These are phyloP conservation scores for Ophiostoma novo-ulmi DNA, from an alignment of 2,329 filamentous ascomycete species.

Conservation along the genomic window DNA sequence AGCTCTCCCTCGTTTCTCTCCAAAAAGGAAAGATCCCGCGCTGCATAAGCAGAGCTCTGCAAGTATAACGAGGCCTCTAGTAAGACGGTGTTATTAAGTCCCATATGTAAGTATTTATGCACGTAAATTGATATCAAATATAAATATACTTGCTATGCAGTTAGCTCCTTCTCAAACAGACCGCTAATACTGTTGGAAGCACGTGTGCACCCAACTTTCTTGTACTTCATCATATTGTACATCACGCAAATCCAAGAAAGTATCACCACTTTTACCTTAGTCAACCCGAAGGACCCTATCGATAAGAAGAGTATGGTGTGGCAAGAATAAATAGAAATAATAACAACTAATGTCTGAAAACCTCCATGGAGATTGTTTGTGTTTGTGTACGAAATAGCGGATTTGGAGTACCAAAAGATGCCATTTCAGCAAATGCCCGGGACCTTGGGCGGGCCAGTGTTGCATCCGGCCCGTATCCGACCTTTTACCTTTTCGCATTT, in stretches of 20 bases:
- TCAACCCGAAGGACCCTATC: not conserved
- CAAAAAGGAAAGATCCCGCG: constrained; percentile 22
- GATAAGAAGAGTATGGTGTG: no score
- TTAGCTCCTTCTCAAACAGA: not conserved
- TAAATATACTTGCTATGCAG: not conserved
- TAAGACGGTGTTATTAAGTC: not conserved
- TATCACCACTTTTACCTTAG: not conserved
- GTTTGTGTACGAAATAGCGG: not conserved
- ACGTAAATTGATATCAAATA: not conserved
- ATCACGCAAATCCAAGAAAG: not conserved
- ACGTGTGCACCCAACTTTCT: not conserved
- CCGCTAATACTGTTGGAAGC: not conserved
- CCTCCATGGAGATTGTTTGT: not conserved
- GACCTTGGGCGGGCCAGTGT: constrained; percentile 16
- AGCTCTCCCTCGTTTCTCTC: not conserved
- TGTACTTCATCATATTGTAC: not conserved
- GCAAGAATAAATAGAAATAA: not conserved
- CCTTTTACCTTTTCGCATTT: no score
- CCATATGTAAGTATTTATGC: not conserved
- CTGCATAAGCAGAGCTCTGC: constrained; percentile 3
- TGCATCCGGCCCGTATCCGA: constrained; percentile 14
- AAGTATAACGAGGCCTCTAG: constrained; percentile 2
- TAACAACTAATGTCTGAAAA: no score
- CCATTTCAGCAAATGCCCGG: not conserved
- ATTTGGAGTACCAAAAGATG: not conserved